Evolutionary conservation across 768 basidiomycete species (phyloP).

Genomic region (Xerocomus potaroensis): DNA sequence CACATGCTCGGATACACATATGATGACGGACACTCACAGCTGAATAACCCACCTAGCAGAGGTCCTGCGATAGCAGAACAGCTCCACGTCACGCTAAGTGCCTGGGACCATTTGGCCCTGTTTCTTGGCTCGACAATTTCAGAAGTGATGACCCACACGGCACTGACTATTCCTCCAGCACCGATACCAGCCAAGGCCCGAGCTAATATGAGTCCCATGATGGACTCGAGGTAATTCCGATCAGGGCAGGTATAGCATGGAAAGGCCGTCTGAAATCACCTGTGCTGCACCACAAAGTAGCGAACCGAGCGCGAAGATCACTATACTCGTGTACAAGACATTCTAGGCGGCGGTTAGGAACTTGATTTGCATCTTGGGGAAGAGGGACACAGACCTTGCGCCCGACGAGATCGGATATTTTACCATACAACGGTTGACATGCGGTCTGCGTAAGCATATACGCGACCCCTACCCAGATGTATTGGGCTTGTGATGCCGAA

Average conservation of each 20-base stretch:
- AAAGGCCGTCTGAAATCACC: constrained; percentile 36
- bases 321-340: constrained; percentile 68
- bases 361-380: neutral
- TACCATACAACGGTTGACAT: constrained; percentile 79
- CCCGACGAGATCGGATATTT: constrained; percentile 74
- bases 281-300: constrained; percentile 71
- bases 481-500: constrained; percentile 62
- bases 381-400: constrained; percentile 53
- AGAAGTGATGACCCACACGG: constrained; percentile 83
- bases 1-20: constrained; percentile 10
- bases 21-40: constrained; percentile 46
- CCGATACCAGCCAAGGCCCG: constrained; percentile 70
- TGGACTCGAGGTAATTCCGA: constrained; percentile 27
- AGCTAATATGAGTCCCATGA: constrained; percentile 62
- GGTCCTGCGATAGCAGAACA: constrained; percentile 84
- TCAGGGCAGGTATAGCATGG: constrained; percentile 16
- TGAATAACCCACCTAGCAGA: constrained; percentile 78
- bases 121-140: constrained; percentile 71
- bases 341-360: constrained; percentile 37
- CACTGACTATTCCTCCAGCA: constrained; percentile 82
- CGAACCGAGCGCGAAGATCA: constrained; percentile 75
- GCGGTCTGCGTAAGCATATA: constrained; percentile 87
- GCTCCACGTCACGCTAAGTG: constrained; percentile 81
- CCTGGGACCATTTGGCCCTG: constrained; percentile 82
- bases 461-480: constrained; percentile 82